Percentiles rank a stretch among this genome's conserved stretches.
Conservation (phyloP, 78 protist species). For the Dictyostelium firmibasis region DNA sequence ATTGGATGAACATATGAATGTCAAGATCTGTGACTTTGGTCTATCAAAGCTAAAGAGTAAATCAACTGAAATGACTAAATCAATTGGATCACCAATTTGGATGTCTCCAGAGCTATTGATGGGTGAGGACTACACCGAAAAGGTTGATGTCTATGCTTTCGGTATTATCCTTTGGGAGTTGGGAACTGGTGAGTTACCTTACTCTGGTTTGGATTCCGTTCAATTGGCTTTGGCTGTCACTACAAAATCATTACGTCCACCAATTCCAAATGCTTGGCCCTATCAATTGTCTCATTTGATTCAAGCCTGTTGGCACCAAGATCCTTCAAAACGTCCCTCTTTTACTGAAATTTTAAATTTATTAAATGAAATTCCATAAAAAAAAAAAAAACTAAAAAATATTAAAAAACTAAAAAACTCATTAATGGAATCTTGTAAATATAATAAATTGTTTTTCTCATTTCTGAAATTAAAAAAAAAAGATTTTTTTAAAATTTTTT, state of each 20-base stretch:
- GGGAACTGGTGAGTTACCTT: constrained; percentile 82
- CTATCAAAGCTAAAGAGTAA: constrained; percentile 51
- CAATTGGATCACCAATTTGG: constrained; percentile 79
- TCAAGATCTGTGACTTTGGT: constrained; percentile 85
- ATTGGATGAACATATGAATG: constrained; percentile 73
- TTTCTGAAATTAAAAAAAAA: not conserved
- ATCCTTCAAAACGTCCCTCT: constrained; percentile 56
- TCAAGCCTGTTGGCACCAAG: constrained; percentile 73
- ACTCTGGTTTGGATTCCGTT: constrained; percentile 42
- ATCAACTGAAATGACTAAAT: constrained; percentile 56
- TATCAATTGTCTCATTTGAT: constrained; percentile 20
- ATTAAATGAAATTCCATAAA: constrained; percentile 53
- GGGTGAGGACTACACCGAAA: constrained; percentile 77
- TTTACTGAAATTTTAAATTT: constrained; percentile 34
- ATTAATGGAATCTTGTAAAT: not conserved
- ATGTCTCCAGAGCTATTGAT: constrained; percentile 75
- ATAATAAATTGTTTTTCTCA: not conserved
- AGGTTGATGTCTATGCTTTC: constrained; percentile 74
- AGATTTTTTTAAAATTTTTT: not conserved
- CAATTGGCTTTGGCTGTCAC: constrained; percentile 75
- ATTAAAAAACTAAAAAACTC: not conserved
- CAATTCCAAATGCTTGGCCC: constrained; percentile 59
- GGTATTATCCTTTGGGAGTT: constrained; percentile 89
- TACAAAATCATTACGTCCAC: constrained; percentile 59
- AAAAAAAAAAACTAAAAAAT: not conserved